These are phyloP conservation scores for Cichorium intybus DNA, from an alignment of 140 eudicot species.

Conservation along the genomic window DNA sequence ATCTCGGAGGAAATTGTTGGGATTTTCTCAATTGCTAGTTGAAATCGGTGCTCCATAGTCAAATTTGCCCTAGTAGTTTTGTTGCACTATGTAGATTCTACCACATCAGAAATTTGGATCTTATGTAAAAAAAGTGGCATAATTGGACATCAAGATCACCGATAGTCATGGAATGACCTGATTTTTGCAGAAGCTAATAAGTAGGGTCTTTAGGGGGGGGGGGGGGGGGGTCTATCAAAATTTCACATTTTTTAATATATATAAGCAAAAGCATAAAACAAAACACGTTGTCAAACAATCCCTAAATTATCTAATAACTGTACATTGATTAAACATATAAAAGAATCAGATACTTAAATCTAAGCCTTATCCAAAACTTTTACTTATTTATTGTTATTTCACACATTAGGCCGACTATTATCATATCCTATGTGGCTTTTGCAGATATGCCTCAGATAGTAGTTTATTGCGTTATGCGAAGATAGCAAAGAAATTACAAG, in stretches of 20 bases:
- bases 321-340: too few relatives aligned
- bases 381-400: background rate
- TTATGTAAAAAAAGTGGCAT: slow-evolving; percentile 6
- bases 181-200: too few relatives aligned
- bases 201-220: too few relatives aligned
- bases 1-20: slow-evolving; percentile 4
- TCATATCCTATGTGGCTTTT: slow-evolving; percentile 1
- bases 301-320: too few relatives aligned
- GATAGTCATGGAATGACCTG: too few relatives aligned
- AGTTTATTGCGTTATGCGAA: slow-evolving; percentile 70
- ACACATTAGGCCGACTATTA: background rate
- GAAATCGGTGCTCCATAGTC: background rate
- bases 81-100: background rate
- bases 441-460: slow-evolving; percentile 78
- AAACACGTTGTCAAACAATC: too few relatives aligned
- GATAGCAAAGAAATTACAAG: slow-evolving; percentile 75
- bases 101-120: slow-evolving; percentile 1
- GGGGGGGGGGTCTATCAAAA: too few relatives aligned
- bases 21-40: background rate
- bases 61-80: background rate
- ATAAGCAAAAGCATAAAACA: too few relatives aligned
- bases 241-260: too few relatives aligned
- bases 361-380: too few relatives aligned
- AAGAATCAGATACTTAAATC: too few relatives aligned
- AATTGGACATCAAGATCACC: slow-evolving; percentile 1